Evolutionary conservation across 2,329 filamentous ascomycete genomes (phyloP), one percentile per base, ranked within the genome.

Genomic region (Parasarocladium wereldwijsianum): DNA sequence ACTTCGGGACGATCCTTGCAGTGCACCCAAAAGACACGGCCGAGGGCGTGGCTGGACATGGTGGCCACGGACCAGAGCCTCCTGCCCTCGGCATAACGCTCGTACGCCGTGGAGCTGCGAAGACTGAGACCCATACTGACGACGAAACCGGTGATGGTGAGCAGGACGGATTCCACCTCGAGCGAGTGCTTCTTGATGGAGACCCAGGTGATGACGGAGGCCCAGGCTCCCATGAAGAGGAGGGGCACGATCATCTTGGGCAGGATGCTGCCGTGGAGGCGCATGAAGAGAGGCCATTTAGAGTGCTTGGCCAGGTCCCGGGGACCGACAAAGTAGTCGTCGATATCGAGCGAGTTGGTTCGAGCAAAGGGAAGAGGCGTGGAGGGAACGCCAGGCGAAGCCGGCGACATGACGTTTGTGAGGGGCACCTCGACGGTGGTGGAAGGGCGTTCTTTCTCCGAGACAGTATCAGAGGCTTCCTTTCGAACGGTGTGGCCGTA

Each of bases 1-100:
- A 46, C 34, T 19, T 34, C 59, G 32, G 26, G 68, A 58, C 17
- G 62, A 60, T 40, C 76, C 60, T 46, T 81, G 6, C 69, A 62
- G 42, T 93, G 80, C 18, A 93, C 64, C 86, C 86, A 94, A 46
- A 90, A 81, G 8, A 81, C 63, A 14, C 86, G 73, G 41, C 71
- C 80, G 41, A 92, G 58, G 48, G 73, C 57, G 57, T 84, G 60
- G 43, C 63, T 56, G 44, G 78, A 76, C 50, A 64, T 60, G 32
- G 64, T 70, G 40, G 75, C 57, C 33, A 67, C 57, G 1, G 70
- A 60, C 70, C 72, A 77, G 41, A 62, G 70, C 41, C 69, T 70
- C 21, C 74, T 62, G 21, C 74, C 74, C 38, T 79, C 74, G 23
- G 60, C 62, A 45, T 73, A 75, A 40, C 77, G 69, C 52, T 86